phyloP scores from a whole-genome alignment of 805 yeast genomes.

The Middelhovenomyces tepae region DNA sequence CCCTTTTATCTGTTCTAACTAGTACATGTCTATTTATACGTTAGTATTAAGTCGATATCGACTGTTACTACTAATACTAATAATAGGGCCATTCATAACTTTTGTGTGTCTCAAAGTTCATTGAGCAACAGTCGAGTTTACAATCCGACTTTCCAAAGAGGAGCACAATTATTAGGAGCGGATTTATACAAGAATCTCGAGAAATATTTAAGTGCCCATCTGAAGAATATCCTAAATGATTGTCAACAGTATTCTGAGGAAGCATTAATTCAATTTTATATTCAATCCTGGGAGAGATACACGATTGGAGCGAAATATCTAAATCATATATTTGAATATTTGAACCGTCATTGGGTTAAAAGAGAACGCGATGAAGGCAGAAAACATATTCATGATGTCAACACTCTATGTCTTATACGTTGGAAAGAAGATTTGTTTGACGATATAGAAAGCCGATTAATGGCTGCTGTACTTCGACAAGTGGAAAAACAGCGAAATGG shows the following conservation, averaged over 20 bases:
- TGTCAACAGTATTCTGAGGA: conserved; percentile 45
- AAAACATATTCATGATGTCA: conserved; percentile 81
- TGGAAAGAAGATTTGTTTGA: conserved; percentile 84
- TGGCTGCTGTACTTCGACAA: conserved; percentile 64
- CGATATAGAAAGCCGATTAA: conserved; percentile 49
- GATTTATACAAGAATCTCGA: conserved; percentile 73
- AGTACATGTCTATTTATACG: conserved; percentile 26
- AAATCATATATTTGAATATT: conserved; percentile 88
- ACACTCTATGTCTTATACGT: conserved; percentile 74
- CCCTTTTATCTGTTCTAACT: neutral
- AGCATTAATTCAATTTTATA: conserved; percentile 72
- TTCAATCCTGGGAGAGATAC: conserved; percentile 79
- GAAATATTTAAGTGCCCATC: conserved; percentile 52
- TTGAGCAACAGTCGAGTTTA: conserved; percentile 12
- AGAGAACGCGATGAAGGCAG: conserved; percentile 93
- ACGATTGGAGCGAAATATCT: conserved; percentile 86
- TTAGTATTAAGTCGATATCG: conserved; percentile 77
- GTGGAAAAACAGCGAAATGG: conserved; percentile 75
- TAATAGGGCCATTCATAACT: conserved; percentile 76
- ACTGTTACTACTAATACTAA: conserved; percentile 24
- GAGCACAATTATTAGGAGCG: conserved; percentile 66
- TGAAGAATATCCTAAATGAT: conserved; percentile 19
- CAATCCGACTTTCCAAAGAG: conserved; percentile 17
- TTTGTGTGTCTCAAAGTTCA: conserved; percentile 53
- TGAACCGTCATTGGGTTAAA: conserved; percentile 96